A percentile compares a stretch with the other conserved stretches of the same genome.
phyloP scores from a whole-genome alignment of 1,139 yeast genomes.

The Protomyces lactucae-debilis region DNA sequence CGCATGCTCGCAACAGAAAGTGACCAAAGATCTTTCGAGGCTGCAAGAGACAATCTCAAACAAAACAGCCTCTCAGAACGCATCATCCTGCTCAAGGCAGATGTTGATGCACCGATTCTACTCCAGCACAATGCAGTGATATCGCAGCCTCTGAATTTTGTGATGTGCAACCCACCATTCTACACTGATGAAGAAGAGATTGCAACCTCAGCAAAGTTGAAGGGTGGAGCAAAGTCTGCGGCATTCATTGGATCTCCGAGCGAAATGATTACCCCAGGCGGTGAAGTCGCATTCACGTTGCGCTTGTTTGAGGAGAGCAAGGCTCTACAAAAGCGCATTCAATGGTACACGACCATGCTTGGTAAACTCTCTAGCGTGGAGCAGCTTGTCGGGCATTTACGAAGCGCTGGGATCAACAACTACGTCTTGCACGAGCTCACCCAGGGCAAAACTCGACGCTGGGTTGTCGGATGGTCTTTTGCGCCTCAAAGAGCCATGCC shows the following conservation, averaged over 20 bases:
- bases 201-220: slow-evolving; percentile 28
- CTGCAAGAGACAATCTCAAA: slow-evolving; percentile 31
- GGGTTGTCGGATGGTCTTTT: slow-evolving; percentile 43
- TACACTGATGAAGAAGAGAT: slow-evolving; percentile 40
- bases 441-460: slow-evolving; percentile 36
- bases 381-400: slow-evolving; percentile 19
- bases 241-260: slow-evolving; percentile 33
- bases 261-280: slow-evolving; percentile 44
- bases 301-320: slow-evolving; percentile 40
- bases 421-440: slow-evolving; percentile 32
- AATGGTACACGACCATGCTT: slow-evolving; percentile 35
- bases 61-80: slow-evolving; percentile 29
- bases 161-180: slow-evolving; percentile 48
- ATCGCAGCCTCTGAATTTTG: neutral
- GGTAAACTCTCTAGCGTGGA: slow-evolving; percentile 33
- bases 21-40: slow-evolving; percentile 29
- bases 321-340: slow-evolving; percentile 8
- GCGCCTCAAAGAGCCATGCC: slow-evolving; percentile 25
- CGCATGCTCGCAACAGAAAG: slow-evolving; percentile 34
- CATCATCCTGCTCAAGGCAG: slow-evolving; percentile 25
- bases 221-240: slow-evolving; percentile 26
- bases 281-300: slow-evolving; percentile 42
- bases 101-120: neutral
- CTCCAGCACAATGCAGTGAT: neutral
- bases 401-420: slow-evolving; percentile 24